phyloP scores from a whole-genome alignment of 2,329 filamentous ascomycete species.

The Alternaria arbusti region DNA sequence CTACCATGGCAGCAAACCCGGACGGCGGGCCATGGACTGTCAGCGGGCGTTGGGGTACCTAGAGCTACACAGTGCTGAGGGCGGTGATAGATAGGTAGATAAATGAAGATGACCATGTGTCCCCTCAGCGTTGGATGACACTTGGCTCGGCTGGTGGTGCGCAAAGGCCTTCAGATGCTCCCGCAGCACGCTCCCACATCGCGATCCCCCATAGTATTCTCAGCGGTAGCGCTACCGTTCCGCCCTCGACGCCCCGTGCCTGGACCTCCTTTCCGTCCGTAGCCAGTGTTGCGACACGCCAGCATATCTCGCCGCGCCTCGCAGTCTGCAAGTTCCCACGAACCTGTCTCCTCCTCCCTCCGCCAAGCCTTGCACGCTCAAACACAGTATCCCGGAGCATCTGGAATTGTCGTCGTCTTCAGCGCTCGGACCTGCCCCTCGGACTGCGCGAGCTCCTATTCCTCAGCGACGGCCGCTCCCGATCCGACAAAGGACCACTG shows the following conservation, averaged over 20 bases:
- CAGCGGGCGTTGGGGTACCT: background rate
- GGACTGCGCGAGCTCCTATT: slow-evolving; percentile 19
- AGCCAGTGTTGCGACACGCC: slow-evolving; percentile 1
- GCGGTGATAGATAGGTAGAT: background rate
- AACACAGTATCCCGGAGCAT: background rate
- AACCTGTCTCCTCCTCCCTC: background rate
- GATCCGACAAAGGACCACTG: slow-evolving; percentile 16
- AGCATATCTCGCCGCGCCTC: background rate
- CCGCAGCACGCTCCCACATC: background rate
- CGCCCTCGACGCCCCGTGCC: slow-evolving; percentile 8
- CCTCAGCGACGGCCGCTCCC: slow-evolving; percentile 17
- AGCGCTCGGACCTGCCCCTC: slow-evolving; percentile 14
- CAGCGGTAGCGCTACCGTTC: slow-evolving; percentile 19
- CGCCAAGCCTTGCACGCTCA: slow-evolving; percentile 11
- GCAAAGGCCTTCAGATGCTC: slow-evolving; percentile 13
- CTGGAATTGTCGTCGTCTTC: background rate
- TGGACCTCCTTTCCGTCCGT: slow-evolving; percentile 1
- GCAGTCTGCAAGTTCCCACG: background rate
- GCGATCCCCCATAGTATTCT: slow-evolving; percentile 12
- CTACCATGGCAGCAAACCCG: slow-evolving; percentile 8
- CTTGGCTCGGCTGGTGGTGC: background rate
- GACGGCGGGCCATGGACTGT: background rate
- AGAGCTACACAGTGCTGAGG: background rate
- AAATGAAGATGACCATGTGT: background rate
- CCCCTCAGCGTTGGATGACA: slow-evolving; percentile 2